These are phyloP conservation scores for Daldinia grandis DNA, from an alignment of 495 filamentous ascomycete species.

Conservation along the genomic window DNA sequence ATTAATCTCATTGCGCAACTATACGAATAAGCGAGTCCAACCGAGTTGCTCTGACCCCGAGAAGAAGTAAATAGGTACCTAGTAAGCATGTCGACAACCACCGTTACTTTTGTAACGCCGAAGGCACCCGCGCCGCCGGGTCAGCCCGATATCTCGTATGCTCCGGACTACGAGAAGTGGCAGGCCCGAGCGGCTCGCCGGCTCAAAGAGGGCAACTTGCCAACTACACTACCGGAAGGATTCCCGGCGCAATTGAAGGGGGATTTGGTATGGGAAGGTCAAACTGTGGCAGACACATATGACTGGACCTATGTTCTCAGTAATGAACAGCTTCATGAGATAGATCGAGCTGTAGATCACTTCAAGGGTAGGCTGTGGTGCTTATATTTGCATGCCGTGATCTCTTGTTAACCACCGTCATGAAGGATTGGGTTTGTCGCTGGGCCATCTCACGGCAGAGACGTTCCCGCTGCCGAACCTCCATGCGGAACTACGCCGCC, in stretches of 20 bases:
- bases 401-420: neutral
- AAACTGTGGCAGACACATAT: slow-evolving; percentile 56
- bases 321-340: slow-evolving; percentile 60
- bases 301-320: slow-evolving; percentile 63
- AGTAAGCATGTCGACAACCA: slow-evolving; percentile 34
- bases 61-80: neutral
- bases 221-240: slow-evolving; percentile 56
- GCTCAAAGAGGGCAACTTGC: slow-evolving; percentile 49
- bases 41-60: neutral
- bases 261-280: slow-evolving; percentile 67
- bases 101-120: slow-evolving; percentile 36
- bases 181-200: slow-evolving; percentile 58
- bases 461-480: slow-evolving; percentile 68
- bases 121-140: slow-evolving; percentile 32
- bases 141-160: slow-evolving; percentile 65
- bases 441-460: slow-evolving; percentile 58
- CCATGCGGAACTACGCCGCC: slow-evolving; percentile 52
- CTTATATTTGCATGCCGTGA: neutral
- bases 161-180: slow-evolving; percentile 65
- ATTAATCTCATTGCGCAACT: neutral
- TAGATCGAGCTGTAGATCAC: slow-evolving; percentile 61
- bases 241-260: slow-evolving; percentile 61
- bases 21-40: neutral
- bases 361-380: slow-evolving; percentile 58
- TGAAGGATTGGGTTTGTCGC: slow-evolving; percentile 53